phyloP scores from a whole-genome alignment of 305 asterid species.

The Fraxinus greggii region DNA sequence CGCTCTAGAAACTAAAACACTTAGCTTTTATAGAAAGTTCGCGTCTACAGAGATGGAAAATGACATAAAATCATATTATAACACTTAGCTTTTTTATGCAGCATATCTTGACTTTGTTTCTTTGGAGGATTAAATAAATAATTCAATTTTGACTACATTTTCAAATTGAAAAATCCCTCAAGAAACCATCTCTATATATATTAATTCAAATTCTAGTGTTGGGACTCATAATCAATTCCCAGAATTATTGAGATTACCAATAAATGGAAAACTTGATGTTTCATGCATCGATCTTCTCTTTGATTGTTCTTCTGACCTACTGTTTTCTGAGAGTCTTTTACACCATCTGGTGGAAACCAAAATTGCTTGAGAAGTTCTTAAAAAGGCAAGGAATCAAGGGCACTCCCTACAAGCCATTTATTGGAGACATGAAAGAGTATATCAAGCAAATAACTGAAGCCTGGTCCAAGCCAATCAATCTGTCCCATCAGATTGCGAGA shows the following conservation, averaged over 20 bases:
- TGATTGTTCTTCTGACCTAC: conserved; percentile 24
- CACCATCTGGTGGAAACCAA: conserved; percentile 44
- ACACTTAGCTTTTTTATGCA: not conserved
- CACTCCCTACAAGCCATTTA: conserved; percentile 37
- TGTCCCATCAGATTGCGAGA: conserved; percentile 37
- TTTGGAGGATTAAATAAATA: not conserved
- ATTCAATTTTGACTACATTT: not conserved
- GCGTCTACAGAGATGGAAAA: not conserved
- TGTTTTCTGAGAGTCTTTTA: conserved; percentile 25
- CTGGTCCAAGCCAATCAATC: conserved; percentile 49
- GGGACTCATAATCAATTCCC: not conserved
- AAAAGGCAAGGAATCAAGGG: conserved; percentile 40
- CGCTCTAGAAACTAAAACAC: not conserved
- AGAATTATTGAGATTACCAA: not conserved
- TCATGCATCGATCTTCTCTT: conserved; percentile 24
- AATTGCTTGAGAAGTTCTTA: conserved; percentile 36
- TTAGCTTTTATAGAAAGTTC: not conserved
- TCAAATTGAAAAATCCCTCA: not conserved
- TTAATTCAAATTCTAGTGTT: not conserved
- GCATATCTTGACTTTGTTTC: not conserved
- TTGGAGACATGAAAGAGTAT: conserved; percentile 40
- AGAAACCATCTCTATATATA: not conserved
- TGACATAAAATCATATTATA: not conserved
- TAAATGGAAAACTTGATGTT: conserved; percentile 33
- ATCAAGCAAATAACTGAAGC: conserved; percentile 36